Percentiles rank a stretch among this genome's conserved stretches.
These are phyloP conservation scores for Starmerella stigmatis DNA, from an alignment of 805 yeast species.

Conservation along the genomic window DNA sequence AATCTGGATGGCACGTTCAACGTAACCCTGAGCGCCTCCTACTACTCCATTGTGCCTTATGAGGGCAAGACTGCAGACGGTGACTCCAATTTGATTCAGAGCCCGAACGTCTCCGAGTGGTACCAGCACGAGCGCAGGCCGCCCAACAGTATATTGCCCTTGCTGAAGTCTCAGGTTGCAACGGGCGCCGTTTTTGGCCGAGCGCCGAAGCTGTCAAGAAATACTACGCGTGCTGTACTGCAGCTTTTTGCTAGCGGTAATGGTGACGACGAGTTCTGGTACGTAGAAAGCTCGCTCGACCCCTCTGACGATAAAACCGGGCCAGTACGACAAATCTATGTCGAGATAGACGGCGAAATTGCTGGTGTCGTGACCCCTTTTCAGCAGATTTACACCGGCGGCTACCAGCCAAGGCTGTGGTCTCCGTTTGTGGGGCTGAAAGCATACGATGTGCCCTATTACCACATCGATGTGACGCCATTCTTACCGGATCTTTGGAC, in stretches of 20 bases:
- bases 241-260: slow-evolving; percentile 61
- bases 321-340: slow-evolving; percentile 43
- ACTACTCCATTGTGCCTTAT: slow-evolving; percentile 33
- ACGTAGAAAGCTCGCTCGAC: slow-evolving; percentile 29
- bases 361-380: slow-evolving; percentile 55
- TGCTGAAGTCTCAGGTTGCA: slow-evolving; percentile 4
- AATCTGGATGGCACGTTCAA: slow-evolving; percentile 53
- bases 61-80: too few species aligned
- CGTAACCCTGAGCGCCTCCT: slow-evolving; percentile 42
- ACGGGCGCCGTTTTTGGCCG: slow-evolving; percentile 1
- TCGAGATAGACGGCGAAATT: slow-evolving; percentile 47
- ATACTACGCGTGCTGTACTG: slow-evolving; percentile 49
- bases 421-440: slow-evolving; percentile 61
- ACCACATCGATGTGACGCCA: slow-evolving; percentile 59
- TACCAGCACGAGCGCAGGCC: slow-evolving; percentile 8
- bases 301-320: slow-evolving; percentile 10
- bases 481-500: slow-evolving; percentile 58
- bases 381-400: slow-evolving; percentile 71
- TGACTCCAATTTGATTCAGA: too few species aligned
- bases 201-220: slow-evolving; percentile 34
- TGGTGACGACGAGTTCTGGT: slow-evolving; percentile 77
- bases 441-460: slow-evolving; percentile 60
- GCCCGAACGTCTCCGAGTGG: slow-evolving; percentile 17
- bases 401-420: slow-evolving; percentile 72
- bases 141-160: neutral